Base-by-base conservation (phyloP, 129 eudicot genomes). In the Flaveria bidentis region DNA sequence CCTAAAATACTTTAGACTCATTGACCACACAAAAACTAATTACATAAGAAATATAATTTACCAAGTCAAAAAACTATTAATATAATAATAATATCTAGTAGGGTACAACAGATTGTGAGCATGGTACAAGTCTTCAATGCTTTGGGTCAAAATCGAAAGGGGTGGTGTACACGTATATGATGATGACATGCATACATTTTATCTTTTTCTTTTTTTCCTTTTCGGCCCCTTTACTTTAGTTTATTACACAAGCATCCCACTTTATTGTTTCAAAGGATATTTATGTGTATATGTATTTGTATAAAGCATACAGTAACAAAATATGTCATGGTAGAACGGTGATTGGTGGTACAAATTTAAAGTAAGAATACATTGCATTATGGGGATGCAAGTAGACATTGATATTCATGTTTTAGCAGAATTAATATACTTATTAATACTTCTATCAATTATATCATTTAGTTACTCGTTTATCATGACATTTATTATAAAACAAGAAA, bases 131-230 rank as follows among this genome's bases (percentile, higher is more conserved):
- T 72, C 33, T 71, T 9, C 3, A 61, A 61, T 71, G 71, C 30
- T 28, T 30, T 62, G 23, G 30, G 82, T 78, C 82, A 78, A 78
- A 76, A 78, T 78, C 72, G 30, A 63, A 39, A 15, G 22, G 65
- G 78, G 57, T 25, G 47, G 83, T 73, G 69, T 65, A 80, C 83
- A 80, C 79, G 78, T 74, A 79, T 72, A 51, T 52, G 78, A 79
- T 72, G 83, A 79, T 65, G 79, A 65, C 66, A 64, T 50, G 50
- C 73, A 62, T 67, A 60, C 45, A 45, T 9, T 51, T 33, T 17
- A 0, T 11, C 25, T 13, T 14, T 20, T 13, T 2, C 4, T 26
- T 1, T 11, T 60, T 13, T 14, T 20, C 14, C 2, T 13, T 26
- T 5, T 25, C 20, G 15, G 13, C 50, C 75, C 68, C 52, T 57